Conservation (phyloP, 495 filamentous ascomycete species). For the Hypoxylon crocopeplum region DNA sequence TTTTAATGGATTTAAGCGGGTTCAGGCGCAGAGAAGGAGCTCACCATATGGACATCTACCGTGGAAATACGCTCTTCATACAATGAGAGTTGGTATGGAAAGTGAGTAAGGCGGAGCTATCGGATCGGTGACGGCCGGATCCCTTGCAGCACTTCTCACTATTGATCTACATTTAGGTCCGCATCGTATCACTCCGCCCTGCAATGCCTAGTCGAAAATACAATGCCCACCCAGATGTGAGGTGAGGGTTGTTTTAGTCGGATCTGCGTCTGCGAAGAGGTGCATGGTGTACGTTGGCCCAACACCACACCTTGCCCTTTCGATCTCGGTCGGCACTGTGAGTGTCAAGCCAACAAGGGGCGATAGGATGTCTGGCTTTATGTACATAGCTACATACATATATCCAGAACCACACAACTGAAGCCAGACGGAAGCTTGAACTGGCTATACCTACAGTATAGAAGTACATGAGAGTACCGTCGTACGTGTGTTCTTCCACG, state of each 20-base stretch:
- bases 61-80: background rate
- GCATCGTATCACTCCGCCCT: constrained; percentile 9
- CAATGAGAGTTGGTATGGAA: background rate
- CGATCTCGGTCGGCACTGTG: constrained; percentile 13
- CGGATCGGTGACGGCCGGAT: background rate
- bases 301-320: background rate
- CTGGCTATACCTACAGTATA: background rate
- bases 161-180: constrained; percentile 1
- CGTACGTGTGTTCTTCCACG: too few relatives aligned
- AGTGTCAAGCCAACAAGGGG: background rate
- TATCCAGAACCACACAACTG: background rate
- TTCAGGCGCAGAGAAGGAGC: constrained; percentile 1
- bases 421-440: background rate
- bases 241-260: background rate
- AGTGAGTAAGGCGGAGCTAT: constrained; percentile 1
- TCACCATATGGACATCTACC: constrained; percentile 2
- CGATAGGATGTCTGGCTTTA: constrained; percentile 4
- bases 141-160: constrained; percentile 1
- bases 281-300: background rate
- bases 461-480: background rate
- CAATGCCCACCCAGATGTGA: background rate
- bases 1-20: background rate
- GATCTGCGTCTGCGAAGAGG: constrained; percentile 1
- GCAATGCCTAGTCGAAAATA: constrained; percentile 4
- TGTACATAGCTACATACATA: constrained; percentile 22